A percentile compares a stretch with the other conserved stretches of the same genome.
These are phyloP conservation scores for Atkinsonella texensis DNA, from an alignment of 2,329 filamentous ascomycete species.

Conservation along the genomic window DNA sequence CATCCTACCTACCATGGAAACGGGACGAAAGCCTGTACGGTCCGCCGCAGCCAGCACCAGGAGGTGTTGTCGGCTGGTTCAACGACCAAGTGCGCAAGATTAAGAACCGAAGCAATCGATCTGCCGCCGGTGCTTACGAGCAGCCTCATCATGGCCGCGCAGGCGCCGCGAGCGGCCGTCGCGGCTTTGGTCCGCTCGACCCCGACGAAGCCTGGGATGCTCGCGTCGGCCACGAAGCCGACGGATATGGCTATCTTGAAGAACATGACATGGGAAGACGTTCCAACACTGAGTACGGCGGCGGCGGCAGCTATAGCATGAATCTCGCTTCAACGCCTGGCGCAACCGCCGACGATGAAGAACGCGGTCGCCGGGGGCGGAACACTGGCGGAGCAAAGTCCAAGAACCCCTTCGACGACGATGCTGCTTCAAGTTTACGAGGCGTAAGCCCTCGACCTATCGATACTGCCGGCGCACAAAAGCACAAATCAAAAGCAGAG, in stretches of 20 bases:
- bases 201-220: constrained; percentile 82
- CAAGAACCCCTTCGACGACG: constrained; percentile 61
- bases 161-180: constrained; percentile 30
- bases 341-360: constrained; percentile 18
- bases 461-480: constrained; percentile 29
- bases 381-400: background rate
- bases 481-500: constrained; percentile 15
- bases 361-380: constrained; percentile 25
- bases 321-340: constrained; percentile 30
- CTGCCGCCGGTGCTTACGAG: constrained; percentile 62
- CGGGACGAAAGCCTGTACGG: constrained; percentile 34
- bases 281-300: constrained; percentile 19
- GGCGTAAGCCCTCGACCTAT: constrained; percentile 70
- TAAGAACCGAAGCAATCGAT: constrained; percentile 52
- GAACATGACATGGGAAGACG: constrained; percentile 57
- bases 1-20: constrained; percentile 61
- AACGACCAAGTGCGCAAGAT: constrained; percentile 52
- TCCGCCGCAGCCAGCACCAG: constrained; percentile 41
- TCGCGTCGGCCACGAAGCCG: constrained; percentile 62
- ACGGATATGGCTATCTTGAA: constrained; percentile 60
- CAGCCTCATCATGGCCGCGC: constrained; percentile 34
- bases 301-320: constrained; percentile 35
- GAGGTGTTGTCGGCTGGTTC: constrained; percentile 62
- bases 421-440: constrained; percentile 50
- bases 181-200: constrained; percentile 58